These are phyloP conservation scores for Peronospora tabacina DNA, from an alignment of 352 stramenopile genomes.

Conservation along the genomic window DNA sequence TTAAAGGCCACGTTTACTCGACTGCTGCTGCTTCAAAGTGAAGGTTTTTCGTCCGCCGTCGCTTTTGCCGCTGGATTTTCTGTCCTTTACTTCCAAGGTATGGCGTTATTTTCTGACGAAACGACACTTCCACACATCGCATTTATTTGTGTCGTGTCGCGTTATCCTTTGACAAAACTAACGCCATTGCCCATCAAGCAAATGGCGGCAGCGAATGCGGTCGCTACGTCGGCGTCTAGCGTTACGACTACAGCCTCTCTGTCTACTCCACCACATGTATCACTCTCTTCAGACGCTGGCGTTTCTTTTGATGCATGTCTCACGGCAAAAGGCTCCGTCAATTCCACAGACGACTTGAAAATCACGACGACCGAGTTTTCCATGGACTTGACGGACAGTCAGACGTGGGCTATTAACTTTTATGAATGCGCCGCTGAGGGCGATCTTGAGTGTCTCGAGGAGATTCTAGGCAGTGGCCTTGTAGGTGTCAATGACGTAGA, in stretches of 20 bases:
- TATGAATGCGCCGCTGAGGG: conserved; percentile 66
- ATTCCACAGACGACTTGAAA: conserved; percentile 24
- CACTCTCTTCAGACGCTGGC: conserved; percentile 27
- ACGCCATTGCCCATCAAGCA: neutral
- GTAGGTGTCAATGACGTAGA: conserved; percentile 65
- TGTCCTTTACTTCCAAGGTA: too few species aligned
- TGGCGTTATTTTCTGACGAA: too few species aligned
- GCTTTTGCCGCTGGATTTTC: too few species aligned
- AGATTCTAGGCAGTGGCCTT: conserved; percentile 51
- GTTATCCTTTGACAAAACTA: neutral
- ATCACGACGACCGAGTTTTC: conserved; percentile 59
- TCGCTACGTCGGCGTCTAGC: neutral
- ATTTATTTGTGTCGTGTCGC: neutral
- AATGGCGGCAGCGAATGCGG: neutral
- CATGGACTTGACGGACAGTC: conserved; percentile 44
- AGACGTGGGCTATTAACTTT: conserved; percentile 62
- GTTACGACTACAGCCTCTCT: neutral
- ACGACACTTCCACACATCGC: neutral
- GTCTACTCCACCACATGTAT: neutral
- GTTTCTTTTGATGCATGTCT: conserved; percentile 53
- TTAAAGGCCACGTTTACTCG: too few species aligned
- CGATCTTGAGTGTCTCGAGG: conserved; percentile 49
- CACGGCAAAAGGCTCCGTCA: conserved; percentile 37
- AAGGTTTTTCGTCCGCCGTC: too few species aligned
- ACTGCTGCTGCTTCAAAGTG: too few species aligned